phyloP scores from a whole-genome alignment of 768 basidiomycete genomes.

The Mycena sanguinolenta region DNA sequence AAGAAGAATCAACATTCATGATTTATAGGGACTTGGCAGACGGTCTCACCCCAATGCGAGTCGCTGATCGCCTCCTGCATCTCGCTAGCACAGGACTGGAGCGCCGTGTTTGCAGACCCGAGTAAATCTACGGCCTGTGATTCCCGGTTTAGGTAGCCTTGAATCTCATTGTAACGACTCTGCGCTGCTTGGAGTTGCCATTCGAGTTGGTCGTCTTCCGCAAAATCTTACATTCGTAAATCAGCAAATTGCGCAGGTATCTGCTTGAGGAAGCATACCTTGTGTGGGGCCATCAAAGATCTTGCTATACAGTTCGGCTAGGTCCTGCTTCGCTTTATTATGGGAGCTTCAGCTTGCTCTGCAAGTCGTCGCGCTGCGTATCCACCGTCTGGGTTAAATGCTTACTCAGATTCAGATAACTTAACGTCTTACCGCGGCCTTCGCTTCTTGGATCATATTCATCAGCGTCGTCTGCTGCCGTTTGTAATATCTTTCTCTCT shows the following conservation, averaged over 20 bases:
- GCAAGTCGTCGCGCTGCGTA: slow-evolving; percentile 52
- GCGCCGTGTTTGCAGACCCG: slow-evolving; percentile 49
- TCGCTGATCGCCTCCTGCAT: slow-evolving; percentile 55
- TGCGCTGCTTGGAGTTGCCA: slow-evolving; percentile 51
- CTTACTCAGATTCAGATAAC: not conserved
- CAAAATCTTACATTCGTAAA: too few relatives aligned
- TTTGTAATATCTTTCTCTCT: slow-evolving; percentile 55
- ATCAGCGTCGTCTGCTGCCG: slow-evolving; percentile 48
- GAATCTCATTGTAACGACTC: slow-evolving; percentile 50
- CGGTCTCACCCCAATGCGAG: slow-evolving; percentile 54
- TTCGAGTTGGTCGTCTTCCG: slow-evolving; percentile 60
- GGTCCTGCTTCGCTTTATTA: slow-evolving; percentile 50
- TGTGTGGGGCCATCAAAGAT: slow-evolving; percentile 59
- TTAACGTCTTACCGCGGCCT: slow-evolving; percentile 49
- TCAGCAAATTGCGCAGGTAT: too few relatives aligned
- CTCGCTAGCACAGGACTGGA: slow-evolving; percentile 48
- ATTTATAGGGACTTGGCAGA: too few relatives aligned
- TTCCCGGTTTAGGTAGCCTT: slow-evolving; percentile 52
- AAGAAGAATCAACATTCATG: not conserved
- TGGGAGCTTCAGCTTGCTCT: slow-evolving; percentile 48
- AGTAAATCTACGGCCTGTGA: slow-evolving; percentile 56
- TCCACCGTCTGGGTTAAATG: not conserved
- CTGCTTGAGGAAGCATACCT: slow-evolving; percentile 62
- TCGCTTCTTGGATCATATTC: slow-evolving; percentile 51
- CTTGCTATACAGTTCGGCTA: slow-evolving; percentile 53